Evolutionary conservation across 1,284 basidiomycete genomes (phyloP).

Genomic region (Puccinia horiana): DNA sequence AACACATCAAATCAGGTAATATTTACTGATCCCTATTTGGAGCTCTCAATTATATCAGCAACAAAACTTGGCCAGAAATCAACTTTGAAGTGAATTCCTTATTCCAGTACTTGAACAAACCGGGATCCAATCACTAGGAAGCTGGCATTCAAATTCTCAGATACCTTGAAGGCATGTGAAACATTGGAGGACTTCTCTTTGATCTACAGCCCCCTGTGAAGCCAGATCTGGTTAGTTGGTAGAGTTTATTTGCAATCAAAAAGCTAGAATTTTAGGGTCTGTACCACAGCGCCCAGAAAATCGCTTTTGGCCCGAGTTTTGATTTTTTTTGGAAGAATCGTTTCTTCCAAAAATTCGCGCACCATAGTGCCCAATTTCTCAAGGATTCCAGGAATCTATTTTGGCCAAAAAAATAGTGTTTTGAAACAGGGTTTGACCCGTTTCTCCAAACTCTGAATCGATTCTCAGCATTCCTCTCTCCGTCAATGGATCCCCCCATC

Average conservation of each 20-base stretch:
- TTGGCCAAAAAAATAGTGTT: no score
- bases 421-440: no score
- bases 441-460: no score
- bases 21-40: background rate
- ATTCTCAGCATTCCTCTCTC: no score
- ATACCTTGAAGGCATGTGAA: constrained; percentile 48
- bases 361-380: background rate
- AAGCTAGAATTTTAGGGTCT: no score
- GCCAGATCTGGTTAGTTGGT: no score
- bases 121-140: background rate
- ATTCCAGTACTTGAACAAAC: background rate
- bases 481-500: no score
- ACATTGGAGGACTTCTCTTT: no score
- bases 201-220: no score
- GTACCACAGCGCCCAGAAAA: background rate
- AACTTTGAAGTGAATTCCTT: background rate
- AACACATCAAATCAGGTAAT: no score
- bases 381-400: background rate
- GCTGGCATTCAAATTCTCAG: background rate
- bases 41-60: background rate
- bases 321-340: background rate
- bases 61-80: no score
- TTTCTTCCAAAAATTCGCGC: background rate
- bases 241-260: no score
- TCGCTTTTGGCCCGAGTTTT: background rate